Percentiles rank a stretch among this genome's conserved stretches.
These are phyloP conservation scores for Gonium pectorale DNA, from an alignment of 139 green algal genomes.

Conservation along the genomic window DNA sequence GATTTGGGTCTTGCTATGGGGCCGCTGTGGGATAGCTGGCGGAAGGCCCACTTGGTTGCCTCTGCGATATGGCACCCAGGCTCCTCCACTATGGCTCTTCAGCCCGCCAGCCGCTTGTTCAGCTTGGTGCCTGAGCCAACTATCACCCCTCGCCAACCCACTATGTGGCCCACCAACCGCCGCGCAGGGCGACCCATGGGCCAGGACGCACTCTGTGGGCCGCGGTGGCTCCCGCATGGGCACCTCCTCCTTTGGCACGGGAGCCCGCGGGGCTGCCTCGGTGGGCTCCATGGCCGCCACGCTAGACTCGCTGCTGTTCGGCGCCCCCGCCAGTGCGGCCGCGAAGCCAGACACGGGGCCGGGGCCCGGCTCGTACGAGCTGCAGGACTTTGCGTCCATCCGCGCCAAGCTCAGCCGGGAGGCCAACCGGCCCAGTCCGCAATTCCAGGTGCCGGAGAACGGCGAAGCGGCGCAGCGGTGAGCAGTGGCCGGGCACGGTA, in stretches of 20 bases:
- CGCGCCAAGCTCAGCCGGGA: conserved; percentile 3
- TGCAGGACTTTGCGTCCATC: conserved; percentile 37
- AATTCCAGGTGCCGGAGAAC: not conserved
- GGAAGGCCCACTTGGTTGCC: too few species aligned
- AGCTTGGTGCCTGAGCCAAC: too few species aligned
- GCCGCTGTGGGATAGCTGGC: too few species aligned
- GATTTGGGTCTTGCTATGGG: too few species aligned
- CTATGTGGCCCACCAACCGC: too few species aligned
- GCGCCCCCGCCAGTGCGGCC: not conserved
- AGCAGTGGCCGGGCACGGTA: too few species aligned
- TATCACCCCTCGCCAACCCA: too few species aligned
- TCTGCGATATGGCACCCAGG: too few species aligned
- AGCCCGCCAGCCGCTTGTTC: too few species aligned
- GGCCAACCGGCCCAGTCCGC: not conserved
- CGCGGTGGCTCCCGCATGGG: not conserved
- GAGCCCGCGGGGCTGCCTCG: not conserved
- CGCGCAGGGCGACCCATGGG: conserved; percentile 44
- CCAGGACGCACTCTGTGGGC: not conserved
- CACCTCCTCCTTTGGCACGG: conserved; percentile 25
- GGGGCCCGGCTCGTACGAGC: conserved; percentile 34
- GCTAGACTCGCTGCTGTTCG: conserved; percentile 39
- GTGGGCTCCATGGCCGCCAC: conserved; percentile 33
- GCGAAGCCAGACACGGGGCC: conserved; percentile 9
- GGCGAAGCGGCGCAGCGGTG: not conserved
- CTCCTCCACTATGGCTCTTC: too few species aligned